Evolutionary conservation across 2,329 filamentous ascomycete species (phyloP).

Genomic region (Colletotrichum siamense): DNA sequence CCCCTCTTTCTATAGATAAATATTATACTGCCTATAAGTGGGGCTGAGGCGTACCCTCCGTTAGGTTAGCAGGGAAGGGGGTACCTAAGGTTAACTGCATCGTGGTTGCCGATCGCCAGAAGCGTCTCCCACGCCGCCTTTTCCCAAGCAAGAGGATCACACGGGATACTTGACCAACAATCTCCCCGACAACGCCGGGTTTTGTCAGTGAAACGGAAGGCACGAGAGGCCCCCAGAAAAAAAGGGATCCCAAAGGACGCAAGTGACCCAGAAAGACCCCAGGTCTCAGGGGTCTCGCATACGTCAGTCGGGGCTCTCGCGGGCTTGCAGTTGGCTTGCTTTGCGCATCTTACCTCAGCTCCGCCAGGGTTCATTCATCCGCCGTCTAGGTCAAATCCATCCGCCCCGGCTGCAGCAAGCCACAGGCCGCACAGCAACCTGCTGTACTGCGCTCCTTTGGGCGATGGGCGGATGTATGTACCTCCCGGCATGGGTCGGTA

Average conservation of each 20-base stretch:
- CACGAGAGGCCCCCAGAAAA: neutral
- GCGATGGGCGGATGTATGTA: neutral
- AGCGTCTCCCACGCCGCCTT: neutral
- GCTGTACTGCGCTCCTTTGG: constrained; percentile 12
- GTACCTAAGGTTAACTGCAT: too few relatives aligned
- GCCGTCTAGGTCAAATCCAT: neutral
- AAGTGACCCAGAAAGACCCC: neutral
- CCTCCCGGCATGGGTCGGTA: neutral
- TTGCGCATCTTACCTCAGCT: constrained; percentile 16
- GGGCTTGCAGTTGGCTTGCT: neutral
- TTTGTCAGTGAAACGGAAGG: constrained; percentile 3
- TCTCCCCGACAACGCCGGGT: constrained; percentile 14
- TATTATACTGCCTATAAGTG: neutral
- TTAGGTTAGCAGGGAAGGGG: too few relatives aligned
- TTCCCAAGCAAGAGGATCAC: neutral
- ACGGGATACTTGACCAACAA: neutral
- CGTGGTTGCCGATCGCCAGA: too few relatives aligned
- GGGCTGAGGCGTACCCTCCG: neutral
- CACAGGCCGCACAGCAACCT: neutral
- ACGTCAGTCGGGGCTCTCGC: constrained; percentile 4
- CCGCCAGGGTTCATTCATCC: neutral
- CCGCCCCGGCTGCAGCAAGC: constrained; percentile 13
- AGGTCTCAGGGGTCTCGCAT: constrained; percentile 13
- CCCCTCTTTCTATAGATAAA: neutral
- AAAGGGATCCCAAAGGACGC: neutral